phyloP scores from a whole-genome alignment of 2,329 filamentous ascomycete genomes.

The Monilinia aucupariae region DNA sequence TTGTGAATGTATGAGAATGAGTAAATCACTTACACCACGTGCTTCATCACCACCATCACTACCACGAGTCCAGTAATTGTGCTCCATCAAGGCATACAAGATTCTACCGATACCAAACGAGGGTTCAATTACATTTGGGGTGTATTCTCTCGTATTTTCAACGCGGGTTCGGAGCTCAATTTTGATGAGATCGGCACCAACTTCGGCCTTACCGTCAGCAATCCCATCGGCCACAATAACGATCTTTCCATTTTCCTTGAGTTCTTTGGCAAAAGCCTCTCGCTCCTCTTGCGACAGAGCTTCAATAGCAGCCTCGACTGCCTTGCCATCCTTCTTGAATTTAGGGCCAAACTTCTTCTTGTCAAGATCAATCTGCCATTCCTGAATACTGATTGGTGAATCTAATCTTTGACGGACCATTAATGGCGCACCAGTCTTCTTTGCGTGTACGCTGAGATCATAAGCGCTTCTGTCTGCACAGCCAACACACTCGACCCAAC shows the following conservation, averaged over 20 bases:
- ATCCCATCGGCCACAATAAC: slow-evolving; percentile 66
- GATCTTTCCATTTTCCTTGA: slow-evolving; percentile 70
- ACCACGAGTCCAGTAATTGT: slow-evolving; percentile 85
- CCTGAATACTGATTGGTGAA: slow-evolving; percentile 73
- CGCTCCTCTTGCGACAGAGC: slow-evolving; percentile 67
- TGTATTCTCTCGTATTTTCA: slow-evolving; percentile 85
- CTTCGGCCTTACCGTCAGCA: slow-evolving; percentile 66
- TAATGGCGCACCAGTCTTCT: slow-evolving; percentile 83
- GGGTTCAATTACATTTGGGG: slow-evolving; percentile 92
- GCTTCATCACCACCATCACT: slow-evolving; percentile 70
- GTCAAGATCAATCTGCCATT: slow-evolving; percentile 82
- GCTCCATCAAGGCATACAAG: slow-evolving; percentile 87
- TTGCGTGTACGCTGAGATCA: slow-evolving; percentile 85
- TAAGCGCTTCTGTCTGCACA: slow-evolving; percentile 95
- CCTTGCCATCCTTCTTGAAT: slow-evolving; percentile 91
- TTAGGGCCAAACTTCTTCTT: slow-evolving; percentile 94
- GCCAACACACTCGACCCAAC: slow-evolving; percentile 97
- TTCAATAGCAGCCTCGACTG: slow-evolving; percentile 73
- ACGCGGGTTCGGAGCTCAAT: slow-evolving; percentile 79
- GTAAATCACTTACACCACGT: slow-evolving; percentile 65
- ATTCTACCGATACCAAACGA: slow-evolving; percentile 97
- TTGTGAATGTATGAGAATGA: background rate
- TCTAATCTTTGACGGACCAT: slow-evolving; percentile 77
- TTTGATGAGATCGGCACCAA: slow-evolving; percentile 71
- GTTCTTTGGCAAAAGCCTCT: slow-evolving; percentile 69